Evolutionary conservation across 176 grass and related monocot genomes (phyloP).

Genomic region (Eleusine coracana): DNA sequence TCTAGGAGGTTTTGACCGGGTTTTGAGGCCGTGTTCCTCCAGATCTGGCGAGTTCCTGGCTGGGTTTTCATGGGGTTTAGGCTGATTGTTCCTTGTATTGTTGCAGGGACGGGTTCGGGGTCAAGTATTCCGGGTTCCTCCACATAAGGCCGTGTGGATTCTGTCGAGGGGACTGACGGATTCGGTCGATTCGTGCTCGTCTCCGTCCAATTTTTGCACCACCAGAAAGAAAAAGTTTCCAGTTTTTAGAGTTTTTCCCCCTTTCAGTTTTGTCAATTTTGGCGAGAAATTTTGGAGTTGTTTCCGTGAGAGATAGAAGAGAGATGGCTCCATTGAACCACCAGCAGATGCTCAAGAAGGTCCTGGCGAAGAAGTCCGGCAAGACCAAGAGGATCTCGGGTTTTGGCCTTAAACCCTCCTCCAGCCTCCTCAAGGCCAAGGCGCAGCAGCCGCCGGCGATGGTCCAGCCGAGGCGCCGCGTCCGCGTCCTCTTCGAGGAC

Average conservation of each 20-base stretch:
- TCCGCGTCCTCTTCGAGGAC: constrained; percentile 75
- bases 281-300: constrained; percentile 38
- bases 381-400: constrained; percentile 48
- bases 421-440: constrained; percentile 26
- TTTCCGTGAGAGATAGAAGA: constrained; percentile 15
- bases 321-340: constrained; percentile 48
- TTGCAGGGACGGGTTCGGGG: constrained; percentile 86
- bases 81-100: not conserved
- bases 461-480: constrained; percentile 35
- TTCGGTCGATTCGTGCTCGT: constrained; percentile 38
- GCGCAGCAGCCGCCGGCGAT: not conserved
- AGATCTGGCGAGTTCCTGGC: constrained; percentile 31
- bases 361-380: constrained; percentile 34
- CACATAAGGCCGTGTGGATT: constrained; percentile 75
- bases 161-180: constrained; percentile 60
- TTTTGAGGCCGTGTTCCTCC: constrained; percentile 27
- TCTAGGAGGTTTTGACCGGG: constrained; percentile 34
- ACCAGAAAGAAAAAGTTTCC: constrained; percentile 26
- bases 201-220: constrained; percentile 55
- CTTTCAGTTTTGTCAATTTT: constrained; percentile 62
- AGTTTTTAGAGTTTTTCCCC: constrained; percentile 41
- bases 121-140: constrained; percentile 92
- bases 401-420: constrained; percentile 49
- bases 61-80: constrained; percentile 43
- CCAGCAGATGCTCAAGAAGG: constrained; percentile 37